Conservation (phyloP, 257 asterid species). For the Gentiana straminea region DNA sequence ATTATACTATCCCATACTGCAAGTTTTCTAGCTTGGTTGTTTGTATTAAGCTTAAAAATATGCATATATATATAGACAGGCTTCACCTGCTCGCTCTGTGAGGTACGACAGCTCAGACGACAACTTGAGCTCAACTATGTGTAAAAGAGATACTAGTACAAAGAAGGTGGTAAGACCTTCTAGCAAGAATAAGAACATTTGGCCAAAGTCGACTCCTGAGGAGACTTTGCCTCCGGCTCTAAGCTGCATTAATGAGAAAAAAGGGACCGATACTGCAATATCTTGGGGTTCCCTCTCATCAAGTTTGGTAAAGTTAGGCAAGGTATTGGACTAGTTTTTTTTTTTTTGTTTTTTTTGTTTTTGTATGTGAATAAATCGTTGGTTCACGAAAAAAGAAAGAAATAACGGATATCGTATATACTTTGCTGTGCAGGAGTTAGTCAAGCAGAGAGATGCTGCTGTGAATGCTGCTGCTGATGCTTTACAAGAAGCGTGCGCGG, state of each 20-base stretch:
- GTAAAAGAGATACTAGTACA: constrained; percentile 17
- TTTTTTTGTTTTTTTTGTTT: background rate
- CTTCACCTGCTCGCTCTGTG: constrained; percentile 50
- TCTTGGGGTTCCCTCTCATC: constrained; percentile 48
- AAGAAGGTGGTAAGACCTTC: constrained; percentile 22
- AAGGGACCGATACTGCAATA: constrained; percentile 43
- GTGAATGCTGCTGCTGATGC: constrained; percentile 61
- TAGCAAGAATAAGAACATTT: constrained; percentile 19
- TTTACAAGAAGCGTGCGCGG: constrained; percentile 70
- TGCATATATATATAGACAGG: constrained; percentile 29
- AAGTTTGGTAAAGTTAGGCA: constrained; percentile 46
- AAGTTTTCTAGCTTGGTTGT: background rate
- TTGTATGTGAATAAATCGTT: too few relatives aligned
- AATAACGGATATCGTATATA: background rate
- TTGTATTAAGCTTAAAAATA: constrained; percentile 3
- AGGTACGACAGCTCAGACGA: constrained; percentile 56
- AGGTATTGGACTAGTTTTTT: constrained; percentile 28
- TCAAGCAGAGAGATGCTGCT: constrained; percentile 49
- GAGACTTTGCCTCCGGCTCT: constrained; percentile 19
- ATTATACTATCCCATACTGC: background rate
- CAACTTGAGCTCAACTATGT: constrained; percentile 21
- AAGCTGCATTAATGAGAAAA: constrained; percentile 29
- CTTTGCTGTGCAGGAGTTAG: constrained; percentile 37
- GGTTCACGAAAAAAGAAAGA: too few relatives aligned
- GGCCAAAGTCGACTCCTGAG: constrained; percentile 16